These are phyloP conservation scores for Penicillium sp. DNA, from an alignment of 2,329 filamentous ascomycete genomes.

Conservation along the genomic window DNA sequence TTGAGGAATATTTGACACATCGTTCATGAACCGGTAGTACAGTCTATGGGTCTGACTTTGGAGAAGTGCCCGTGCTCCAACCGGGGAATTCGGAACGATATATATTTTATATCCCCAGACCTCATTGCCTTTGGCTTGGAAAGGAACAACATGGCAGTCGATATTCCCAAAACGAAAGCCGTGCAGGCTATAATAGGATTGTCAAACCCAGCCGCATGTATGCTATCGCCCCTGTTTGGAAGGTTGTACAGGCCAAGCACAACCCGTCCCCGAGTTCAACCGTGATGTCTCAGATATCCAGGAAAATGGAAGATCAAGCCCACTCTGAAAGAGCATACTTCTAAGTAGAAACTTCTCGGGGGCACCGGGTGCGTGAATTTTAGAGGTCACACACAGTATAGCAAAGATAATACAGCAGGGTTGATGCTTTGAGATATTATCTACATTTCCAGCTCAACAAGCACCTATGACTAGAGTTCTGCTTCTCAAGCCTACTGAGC, in stretches of 20 bases:
- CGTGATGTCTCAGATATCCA: slow-evolving; percentile 9
- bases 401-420: slow-evolving; percentile 2
- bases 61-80: neutral
- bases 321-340: neutral
- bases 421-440: neutral
- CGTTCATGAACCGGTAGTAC: slow-evolving; percentile 7
- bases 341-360: neutral
- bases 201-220: neutral
- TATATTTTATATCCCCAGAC: neutral
- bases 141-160: neutral
- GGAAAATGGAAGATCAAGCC: neutral
- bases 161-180: neutral
- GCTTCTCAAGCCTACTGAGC: neutral
- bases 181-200: neutral
- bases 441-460: neutral
- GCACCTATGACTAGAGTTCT: too few species aligned
- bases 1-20: neutral
- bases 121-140: too few species aligned
- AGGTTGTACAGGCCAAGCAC: slow-evolving; percentile 6
- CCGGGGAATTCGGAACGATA: slow-evolving; percentile 11
- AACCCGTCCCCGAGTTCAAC: slow-evolving; percentile 1
- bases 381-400: slow-evolving; percentile 8
- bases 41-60: neutral
- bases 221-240: slow-evolving; percentile 3
- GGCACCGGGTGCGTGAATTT: neutral